phyloP scores from a whole-genome alignment of 768 basidiomycete genomes.

The Imleria badia region DNA sequence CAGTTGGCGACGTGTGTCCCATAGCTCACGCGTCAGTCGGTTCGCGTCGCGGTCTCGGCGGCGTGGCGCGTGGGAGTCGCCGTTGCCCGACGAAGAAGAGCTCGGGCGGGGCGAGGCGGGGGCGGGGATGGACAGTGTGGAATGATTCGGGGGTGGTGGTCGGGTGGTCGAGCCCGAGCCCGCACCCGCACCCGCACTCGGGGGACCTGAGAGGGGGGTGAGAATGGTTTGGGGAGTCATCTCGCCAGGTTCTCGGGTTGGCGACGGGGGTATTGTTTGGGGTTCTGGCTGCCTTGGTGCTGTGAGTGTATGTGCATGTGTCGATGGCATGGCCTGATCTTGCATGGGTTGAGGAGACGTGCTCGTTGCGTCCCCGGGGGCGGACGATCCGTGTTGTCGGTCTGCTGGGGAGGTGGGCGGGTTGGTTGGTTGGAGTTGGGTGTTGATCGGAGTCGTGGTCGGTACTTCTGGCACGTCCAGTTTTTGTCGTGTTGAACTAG shows the following conservation, averaged over 20 bases:
- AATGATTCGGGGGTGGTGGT: not conserved
- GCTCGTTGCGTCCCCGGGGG: not conserved
- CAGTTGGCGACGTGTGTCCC: conserved; percentile 27
- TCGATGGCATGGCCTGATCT: not conserved
- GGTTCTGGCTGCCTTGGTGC: too few relatives aligned
- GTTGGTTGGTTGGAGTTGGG: not conserved
- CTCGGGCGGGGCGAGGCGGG: not conserved
- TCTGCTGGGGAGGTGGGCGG: conserved; percentile 1
- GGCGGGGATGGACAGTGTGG: not conserved
- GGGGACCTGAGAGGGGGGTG: not conserved
- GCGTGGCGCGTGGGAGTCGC: not conserved
- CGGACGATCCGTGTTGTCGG: not conserved
- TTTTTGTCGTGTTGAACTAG: conserved; percentile 14
- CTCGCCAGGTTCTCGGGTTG: conserved; percentile 10
- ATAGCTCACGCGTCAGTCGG: conserved; percentile 27
- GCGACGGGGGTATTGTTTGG: not conserved
- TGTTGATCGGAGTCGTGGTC: not conserved
- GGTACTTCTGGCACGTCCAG: conserved; percentile 2
- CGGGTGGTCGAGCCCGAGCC: not conserved
- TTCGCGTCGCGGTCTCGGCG: not conserved
- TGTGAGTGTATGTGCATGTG: too few relatives aligned
- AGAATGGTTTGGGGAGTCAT: not conserved
- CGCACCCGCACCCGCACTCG: not conserved
- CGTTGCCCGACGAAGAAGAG: not conserved
- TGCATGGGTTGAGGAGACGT: not conserved